Conservation (phyloP, 805 yeast genomes). For the Saccharomyces cerevisiae region DNA sequence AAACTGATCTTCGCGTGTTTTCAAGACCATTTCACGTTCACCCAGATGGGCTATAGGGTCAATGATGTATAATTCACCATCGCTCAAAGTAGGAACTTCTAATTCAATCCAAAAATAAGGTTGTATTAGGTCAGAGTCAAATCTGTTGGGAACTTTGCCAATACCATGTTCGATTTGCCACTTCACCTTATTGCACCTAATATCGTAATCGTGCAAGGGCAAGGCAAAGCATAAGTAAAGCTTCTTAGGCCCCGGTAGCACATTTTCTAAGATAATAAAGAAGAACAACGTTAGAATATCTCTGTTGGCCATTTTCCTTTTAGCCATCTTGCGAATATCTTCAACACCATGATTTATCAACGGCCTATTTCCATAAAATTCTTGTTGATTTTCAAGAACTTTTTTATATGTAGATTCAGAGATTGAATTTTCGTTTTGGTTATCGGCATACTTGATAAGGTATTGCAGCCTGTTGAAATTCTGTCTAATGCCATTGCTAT, state of each 20-base stretch:
- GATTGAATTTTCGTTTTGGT: neutral
- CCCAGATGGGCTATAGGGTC: constrained; percentile 21
- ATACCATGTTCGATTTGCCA: constrained; percentile 1
- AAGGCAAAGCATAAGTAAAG: constrained; percentile 19
- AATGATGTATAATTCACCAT: constrained; percentile 10
- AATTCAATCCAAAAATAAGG: constrained; percentile 26
- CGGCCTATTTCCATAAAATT: constrained; percentile 18
- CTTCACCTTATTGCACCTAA: constrained; percentile 1
- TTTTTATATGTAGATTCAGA: neutral
- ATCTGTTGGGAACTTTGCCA: constrained; percentile 16
- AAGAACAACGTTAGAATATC: constrained; percentile 20
- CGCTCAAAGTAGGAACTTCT: neutral
- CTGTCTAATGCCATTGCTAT: constrained; percentile 24
- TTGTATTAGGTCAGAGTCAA: constrained; percentile 21
- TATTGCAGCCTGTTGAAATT: constrained; percentile 10
- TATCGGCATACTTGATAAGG: constrained; percentile 2
- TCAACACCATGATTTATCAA: constrained; percentile 1
- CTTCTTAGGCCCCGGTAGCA: constrained; percentile 5
- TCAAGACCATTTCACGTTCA: constrained; percentile 10
- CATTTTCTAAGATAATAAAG: constrained; percentile 13
- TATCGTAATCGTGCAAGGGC: constrained; percentile 15
- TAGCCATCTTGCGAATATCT: constrained; percentile 15
- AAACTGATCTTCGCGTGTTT: constrained; percentile 6
- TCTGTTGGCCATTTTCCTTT: constrained; percentile 16
- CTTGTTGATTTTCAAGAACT: constrained; percentile 8